Conservation (phyloP, 2,329 filamentous ascomycete species). For the Aurifilum marmelostoma region DNA sequence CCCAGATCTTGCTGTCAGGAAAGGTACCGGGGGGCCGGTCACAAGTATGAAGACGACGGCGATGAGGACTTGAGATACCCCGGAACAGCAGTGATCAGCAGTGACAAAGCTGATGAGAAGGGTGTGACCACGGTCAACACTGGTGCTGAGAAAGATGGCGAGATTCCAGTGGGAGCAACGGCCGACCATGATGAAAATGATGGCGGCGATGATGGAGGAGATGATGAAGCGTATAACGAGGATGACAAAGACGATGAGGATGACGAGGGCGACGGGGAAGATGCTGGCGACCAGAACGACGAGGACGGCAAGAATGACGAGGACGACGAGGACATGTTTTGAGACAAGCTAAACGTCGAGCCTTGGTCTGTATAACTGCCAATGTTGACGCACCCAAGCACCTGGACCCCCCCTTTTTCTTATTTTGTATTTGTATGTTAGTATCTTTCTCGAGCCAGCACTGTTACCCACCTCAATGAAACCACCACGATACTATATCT, state of each 20-base stretch:
- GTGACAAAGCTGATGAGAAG: neutral
- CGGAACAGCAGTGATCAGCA: neutral
- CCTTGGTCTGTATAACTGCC: neutral
- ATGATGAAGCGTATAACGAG: neutral
- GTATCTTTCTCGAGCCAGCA: slow-evolving; percentile 18
- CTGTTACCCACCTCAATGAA: slow-evolving; percentile 8
- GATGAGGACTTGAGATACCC: neutral
- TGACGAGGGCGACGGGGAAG: neutral
- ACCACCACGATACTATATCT: neutral
- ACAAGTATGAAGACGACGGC: neutral
- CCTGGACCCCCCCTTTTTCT: slow-evolving; percentile 5
- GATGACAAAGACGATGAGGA: neutral
- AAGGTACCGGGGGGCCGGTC: neutral
- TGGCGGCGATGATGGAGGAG: neutral
- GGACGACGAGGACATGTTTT: neutral
- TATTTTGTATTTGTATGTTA: slow-evolving; percentile 22
- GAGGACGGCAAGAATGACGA: neutral
- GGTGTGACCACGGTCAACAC: neutral
- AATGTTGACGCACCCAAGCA: slow-evolving; percentile 17
- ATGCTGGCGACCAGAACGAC: neutral
- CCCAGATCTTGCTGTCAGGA: neutral
- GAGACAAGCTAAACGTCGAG: neutral
- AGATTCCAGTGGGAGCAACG: neutral
- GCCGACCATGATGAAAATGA: neutral
- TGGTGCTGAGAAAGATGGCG: neutral